A percentile compares a stretch with the other conserved stretches of the same genome.
phyloP scores from a whole-genome alignment of 2,329 filamentous ascomycete species.

The Capronia coronata region DNA sequence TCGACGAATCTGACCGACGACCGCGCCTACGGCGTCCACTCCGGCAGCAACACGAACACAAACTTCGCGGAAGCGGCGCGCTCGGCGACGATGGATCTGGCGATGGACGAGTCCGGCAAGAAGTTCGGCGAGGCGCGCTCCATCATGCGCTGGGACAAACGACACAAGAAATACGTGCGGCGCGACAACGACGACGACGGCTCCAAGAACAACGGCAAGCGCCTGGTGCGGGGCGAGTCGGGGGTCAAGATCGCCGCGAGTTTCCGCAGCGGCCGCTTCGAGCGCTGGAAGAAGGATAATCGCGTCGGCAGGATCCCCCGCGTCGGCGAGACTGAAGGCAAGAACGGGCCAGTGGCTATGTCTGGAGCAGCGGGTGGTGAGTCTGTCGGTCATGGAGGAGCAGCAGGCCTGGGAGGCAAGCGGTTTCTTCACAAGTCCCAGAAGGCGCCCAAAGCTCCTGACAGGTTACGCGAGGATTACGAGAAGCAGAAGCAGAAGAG shows the following conservation, averaged over 20 bases:
- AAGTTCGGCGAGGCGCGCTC: slow-evolving; percentile 71
- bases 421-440: slow-evolving; percentile 82
- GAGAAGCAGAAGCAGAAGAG: slow-evolving; percentile 84
- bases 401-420: slow-evolving; percentile 39
- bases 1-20: slow-evolving; percentile 77
- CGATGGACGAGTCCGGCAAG: slow-evolving; percentile 75
- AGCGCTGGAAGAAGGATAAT: slow-evolving; percentile 83
- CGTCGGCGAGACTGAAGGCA: slow-evolving; percentile 70
- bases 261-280: slow-evolving; percentile 90
- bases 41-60: slow-evolving; percentile 59
- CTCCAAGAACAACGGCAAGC: slow-evolving; percentile 55
- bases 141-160: slow-evolving; percentile 92
- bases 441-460: slow-evolving; percentile 83
- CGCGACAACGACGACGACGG: slow-evolving; percentile 93
- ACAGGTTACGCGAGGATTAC: slow-evolving; percentile 88
- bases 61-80: slow-evolving; percentile 88
- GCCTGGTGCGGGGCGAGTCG: slow-evolving; percentile 78
- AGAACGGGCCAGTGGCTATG: slow-evolving; percentile 33
- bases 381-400: neutral
- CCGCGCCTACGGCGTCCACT: slow-evolving; percentile 86
- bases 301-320: slow-evolving; percentile 70
- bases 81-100: slow-evolving; percentile 77
- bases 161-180: slow-evolving; percentile 88
- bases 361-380: neutral
- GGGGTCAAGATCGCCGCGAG: slow-evolving; percentile 92